Percentiles rank a stretch among this genome's conserved stretches.
Evolutionary conservation across 2,329 filamentous ascomycete genomes (phyloP).

Genomic region (Trichoderma koningii): DNA sequence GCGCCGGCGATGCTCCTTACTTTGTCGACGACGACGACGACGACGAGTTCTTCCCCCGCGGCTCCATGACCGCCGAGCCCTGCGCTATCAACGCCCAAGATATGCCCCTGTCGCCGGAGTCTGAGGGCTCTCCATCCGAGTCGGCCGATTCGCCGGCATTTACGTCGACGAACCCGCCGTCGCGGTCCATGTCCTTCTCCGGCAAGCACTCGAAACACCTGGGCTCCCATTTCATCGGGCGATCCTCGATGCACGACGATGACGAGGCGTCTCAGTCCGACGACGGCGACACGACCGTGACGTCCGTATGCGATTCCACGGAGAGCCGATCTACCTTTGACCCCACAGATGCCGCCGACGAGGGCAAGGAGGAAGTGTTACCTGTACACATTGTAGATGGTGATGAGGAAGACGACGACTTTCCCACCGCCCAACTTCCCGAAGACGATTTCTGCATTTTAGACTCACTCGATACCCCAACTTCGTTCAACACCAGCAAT

Average conservation of each 20-base stretch:
- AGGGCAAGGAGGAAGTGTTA: constrained; percentile 35
- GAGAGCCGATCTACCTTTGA: constrained; percentile 44
- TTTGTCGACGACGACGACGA: constrained; percentile 50
- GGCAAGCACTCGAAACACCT: constrained; percentile 51
- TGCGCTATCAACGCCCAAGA: constrained; percentile 32
- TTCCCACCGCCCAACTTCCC: constrained; percentile 45
- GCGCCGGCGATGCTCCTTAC: constrained; percentile 41
- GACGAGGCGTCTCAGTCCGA: constrained; percentile 51
- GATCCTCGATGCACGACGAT: constrained; percentile 41
- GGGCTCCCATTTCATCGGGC: constrained; percentile 37
- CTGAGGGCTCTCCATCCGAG: constrained; percentile 53
- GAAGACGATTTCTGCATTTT: constrained; percentile 40
- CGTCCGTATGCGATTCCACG: constrained; percentile 50
- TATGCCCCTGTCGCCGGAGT: constrained; percentile 45
- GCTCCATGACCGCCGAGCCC: constrained; percentile 49
- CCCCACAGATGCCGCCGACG: constrained; percentile 37
- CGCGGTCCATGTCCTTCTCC: constrained; percentile 55
- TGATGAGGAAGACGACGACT: constrained; percentile 40
- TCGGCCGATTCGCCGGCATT: constrained; percentile 42
- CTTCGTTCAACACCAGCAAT: constrained; percentile 29
- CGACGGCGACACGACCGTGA: constrained; percentile 47
- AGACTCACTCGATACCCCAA: constrained; percentile 38
- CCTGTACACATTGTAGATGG: constrained; percentile 38
- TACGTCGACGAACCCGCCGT: constrained; percentile 44
- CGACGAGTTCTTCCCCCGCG: constrained; percentile 40